Evolutionary conservation across 1,284 basidiomycete genomes (phyloP).

Genomic region (Ustilago trichophora): DNA sequence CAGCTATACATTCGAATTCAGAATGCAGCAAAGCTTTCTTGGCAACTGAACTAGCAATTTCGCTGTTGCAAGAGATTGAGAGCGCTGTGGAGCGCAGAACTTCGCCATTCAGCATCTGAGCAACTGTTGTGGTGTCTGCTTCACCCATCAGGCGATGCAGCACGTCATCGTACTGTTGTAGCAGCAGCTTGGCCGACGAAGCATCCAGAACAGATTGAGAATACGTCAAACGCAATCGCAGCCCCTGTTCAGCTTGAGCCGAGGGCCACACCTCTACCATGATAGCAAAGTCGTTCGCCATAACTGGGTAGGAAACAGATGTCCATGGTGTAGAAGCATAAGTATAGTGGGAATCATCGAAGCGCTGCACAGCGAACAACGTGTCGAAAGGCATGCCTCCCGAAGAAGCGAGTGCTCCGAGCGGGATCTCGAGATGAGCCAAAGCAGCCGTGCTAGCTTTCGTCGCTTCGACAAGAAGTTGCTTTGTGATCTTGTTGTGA

Average conservation of each 20-base stretch:
- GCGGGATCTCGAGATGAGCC: slow-evolving; percentile 16
- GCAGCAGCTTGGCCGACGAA: slow-evolving; percentile 6
- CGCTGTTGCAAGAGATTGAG: too few relatives aligned
- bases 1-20: slow-evolving; percentile 11
- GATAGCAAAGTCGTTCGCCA: slow-evolving; percentile 27
- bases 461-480: slow-evolving; percentile 5
- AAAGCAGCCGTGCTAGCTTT: background rate
- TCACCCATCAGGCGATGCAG: slow-evolving; percentile 4
- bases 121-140: slow-evolving; percentile 2
- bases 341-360: too few relatives aligned
- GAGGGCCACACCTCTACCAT: slow-evolving; percentile 34
- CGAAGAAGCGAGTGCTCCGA: slow-evolving; percentile 9
- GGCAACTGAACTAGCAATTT: too few relatives aligned
- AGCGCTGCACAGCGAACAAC: slow-evolving; percentile 29
- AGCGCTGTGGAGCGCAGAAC: too few relatives aligned
- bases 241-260: too few relatives aligned
- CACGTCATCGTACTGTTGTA: slow-evolving; percentile 17
- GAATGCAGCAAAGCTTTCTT: slow-evolving; percentile 5
- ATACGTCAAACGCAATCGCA: slow-evolving; percentile 14
- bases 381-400: slow-evolving; percentile 25
- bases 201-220: slow-evolving; percentile 8
- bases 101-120: slow-evolving; percentile 4
- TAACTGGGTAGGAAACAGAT: slow-evolving; percentile 11
- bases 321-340: slow-evolving; percentile 12
- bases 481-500: too few relatives aligned